phyloP scores from a whole-genome alignment of 768 basidiomycete genomes.

The Hygrocybe punicea region DNA sequence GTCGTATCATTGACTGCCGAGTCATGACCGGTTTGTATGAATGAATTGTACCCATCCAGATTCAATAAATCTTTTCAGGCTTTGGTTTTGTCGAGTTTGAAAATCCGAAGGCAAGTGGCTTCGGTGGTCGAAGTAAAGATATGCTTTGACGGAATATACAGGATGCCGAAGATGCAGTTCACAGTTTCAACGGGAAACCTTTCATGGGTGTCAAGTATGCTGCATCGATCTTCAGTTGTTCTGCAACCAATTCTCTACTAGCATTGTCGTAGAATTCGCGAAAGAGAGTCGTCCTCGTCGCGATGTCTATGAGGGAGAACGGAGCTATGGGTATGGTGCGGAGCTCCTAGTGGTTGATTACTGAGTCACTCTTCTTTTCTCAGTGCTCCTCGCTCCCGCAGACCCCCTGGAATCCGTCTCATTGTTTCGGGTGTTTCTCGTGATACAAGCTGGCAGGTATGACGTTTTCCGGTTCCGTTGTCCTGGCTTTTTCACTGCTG shows the following conservation, averaged over 20 bases:
- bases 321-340: slow-evolving; percentile 53
- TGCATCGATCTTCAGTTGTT: slow-evolving; percentile 3
- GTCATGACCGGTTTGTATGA: slow-evolving; percentile 82
- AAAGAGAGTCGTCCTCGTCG: slow-evolving; percentile 87
- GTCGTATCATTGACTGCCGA: slow-evolving; percentile 83
- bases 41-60: slow-evolving; percentile 13
- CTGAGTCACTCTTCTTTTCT: slow-evolving; percentile 12
- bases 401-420: slow-evolving; percentile 79
- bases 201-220: slow-evolving; percentile 85
- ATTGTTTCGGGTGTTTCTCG: slow-evolving; percentile 86
- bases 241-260: slow-evolving; percentile 25
- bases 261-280: slow-evolving; percentile 94
- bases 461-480: slow-evolving; percentile 36
- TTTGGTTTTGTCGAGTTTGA: slow-evolving; percentile 99
- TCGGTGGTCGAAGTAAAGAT: not conserved
- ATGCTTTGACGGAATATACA: slow-evolving; percentile 30
- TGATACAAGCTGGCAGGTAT: slow-evolving; percentile 99
- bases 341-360: slow-evolving; percentile 8
- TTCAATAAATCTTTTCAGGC: slow-evolving; percentile 44
- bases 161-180: slow-evolving; percentile 94
- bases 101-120: slow-evolving; percentile 56
- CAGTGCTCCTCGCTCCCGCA: slow-evolving; percentile 60
- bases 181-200: slow-evolving; percentile 79
- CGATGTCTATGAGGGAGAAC: slow-evolving; percentile 62
- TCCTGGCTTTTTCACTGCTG: slow-evolving; percentile 11